Evolutionary conservation across 768 basidiomycete species (phyloP).

Genomic region (Pulveroboletus ravenelii): DNA sequence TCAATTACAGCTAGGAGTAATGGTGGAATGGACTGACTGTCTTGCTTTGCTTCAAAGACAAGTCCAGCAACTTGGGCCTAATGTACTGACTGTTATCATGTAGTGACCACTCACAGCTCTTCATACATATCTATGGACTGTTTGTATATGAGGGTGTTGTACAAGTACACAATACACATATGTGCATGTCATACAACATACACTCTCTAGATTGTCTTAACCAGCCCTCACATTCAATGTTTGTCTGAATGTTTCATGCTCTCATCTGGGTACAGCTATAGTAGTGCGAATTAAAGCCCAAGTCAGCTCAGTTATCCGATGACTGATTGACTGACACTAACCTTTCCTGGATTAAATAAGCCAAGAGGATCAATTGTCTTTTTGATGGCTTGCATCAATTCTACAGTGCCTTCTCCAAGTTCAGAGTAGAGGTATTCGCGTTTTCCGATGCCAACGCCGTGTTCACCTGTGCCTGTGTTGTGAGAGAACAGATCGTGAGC

Average conservation of each 20-base stretch:
- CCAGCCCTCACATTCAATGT: neutral
- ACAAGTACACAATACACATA: neutral
- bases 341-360: slow-evolving; percentile 85
- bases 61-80: no score
- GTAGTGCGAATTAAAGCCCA: neutral
- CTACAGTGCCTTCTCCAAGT: slow-evolving; percentile 76
- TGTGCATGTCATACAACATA: neutral
- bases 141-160: neutral
- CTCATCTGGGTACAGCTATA: slow-evolving; percentile 24
- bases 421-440: slow-evolving; percentile 76
- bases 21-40: no score
- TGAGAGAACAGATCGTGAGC: neutral
- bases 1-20: no score
- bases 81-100: no score
- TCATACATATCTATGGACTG: neutral
- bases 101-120: no score
- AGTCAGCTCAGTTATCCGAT: neutral
- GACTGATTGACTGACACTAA: slow-evolving; percentile 15
- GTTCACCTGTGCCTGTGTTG: slow-evolving; percentile 65
- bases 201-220: neutral
- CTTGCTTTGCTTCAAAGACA: no score
- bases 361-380: slow-evolving; percentile 65
- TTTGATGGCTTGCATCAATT: slow-evolving; percentile 82
- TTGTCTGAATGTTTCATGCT: slow-evolving; percentile 14
- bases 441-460: slow-evolving; percentile 87